These are phyloP conservation scores for Starmera quercuum DNA, from an alignment of 805 yeast genomes.

Conservation along the genomic window DNA sequence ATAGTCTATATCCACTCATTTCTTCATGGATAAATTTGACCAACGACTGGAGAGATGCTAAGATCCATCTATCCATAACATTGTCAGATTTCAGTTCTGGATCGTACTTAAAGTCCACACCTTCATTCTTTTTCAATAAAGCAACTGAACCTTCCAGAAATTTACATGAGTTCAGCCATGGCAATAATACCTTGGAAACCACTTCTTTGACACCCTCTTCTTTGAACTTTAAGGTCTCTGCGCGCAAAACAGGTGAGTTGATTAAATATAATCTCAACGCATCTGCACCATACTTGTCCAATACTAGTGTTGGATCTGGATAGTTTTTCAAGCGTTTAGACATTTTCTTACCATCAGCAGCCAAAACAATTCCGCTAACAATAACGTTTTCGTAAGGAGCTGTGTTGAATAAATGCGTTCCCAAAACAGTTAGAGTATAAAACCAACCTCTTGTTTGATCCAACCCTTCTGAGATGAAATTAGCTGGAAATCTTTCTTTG, in stretches of 20 bases:
- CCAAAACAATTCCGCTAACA: slow-evolving; percentile 93
- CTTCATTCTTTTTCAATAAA: slow-evolving; percentile 68
- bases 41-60: slow-evolving; percentile 93
- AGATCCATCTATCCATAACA: slow-evolving; percentile 96
- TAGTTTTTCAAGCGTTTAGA: slow-evolving; percentile 96
- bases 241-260: slow-evolving; percentile 95
- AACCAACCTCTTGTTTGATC: slow-evolving; percentile 99
- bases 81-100: slow-evolving; percentile 59
- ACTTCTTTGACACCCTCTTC: slow-evolving; percentile 99
- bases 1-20: slow-evolving; percentile 84
- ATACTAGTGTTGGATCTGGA: slow-evolving; percentile 84
- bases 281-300: slow-evolving; percentile 93
- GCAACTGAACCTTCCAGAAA: slow-evolving; percentile 94
- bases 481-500: slow-evolving; percentile 81
- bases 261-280: slow-evolving; percentile 92
- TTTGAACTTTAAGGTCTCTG: slow-evolving; percentile 93
- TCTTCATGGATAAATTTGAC: slow-evolving; percentile 80
- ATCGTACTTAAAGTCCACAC: slow-evolving; percentile 66
- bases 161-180: slow-evolving; percentile 98
- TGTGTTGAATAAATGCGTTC: slow-evolving; percentile 85
- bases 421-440: slow-evolving; percentile 91
- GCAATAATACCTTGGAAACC: slow-evolving; percentile 88
- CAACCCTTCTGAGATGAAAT: slow-evolving; percentile 96
- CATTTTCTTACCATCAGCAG: slow-evolving; percentile 99
- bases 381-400: slow-evolving; percentile 95